Evolutionary conservation across 164 flowering plant genomes (phyloP).

Genomic region (Aristolochia contorta): DNA sequence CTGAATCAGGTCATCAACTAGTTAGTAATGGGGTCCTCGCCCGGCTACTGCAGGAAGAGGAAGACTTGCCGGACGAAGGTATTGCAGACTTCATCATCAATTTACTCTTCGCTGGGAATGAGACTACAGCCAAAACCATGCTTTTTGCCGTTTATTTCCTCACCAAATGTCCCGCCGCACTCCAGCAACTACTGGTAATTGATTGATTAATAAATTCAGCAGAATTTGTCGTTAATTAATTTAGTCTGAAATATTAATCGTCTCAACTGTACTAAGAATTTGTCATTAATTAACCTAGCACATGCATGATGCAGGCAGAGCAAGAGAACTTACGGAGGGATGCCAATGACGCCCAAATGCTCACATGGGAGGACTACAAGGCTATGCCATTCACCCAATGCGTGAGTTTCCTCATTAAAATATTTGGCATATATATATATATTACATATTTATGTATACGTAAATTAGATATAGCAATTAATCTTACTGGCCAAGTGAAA

Average conservation of each 20-base stretch:
- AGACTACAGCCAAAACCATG: slow-evolving; percentile 86
- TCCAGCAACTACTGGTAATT: slow-evolving; percentile 53
- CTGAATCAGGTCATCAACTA: slow-evolving; percentile 1
- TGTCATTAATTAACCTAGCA: too few relatives aligned
- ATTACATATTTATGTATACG: too few relatives aligned
- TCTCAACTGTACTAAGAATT: too few relatives aligned
- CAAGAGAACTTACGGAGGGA: slow-evolving; percentile 34
- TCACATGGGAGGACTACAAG: slow-evolving; percentile 10
- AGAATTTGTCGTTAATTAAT: too few relatives aligned
- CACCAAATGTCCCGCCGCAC: slow-evolving; percentile 54
- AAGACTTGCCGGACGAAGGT: slow-evolving; percentile 49
- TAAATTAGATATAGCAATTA: neutral
- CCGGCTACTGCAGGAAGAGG: slow-evolving; percentile 59
- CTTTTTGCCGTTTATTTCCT: slow-evolving; percentile 75
- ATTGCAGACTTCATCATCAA: slow-evolving; percentile 80
- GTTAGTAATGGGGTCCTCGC: slow-evolving; percentile 50
- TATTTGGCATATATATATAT: neutral
- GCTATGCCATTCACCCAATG: slow-evolving; percentile 10
- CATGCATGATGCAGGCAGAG: slow-evolving; percentile 50
- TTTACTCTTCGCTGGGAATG: slow-evolving; percentile 87
- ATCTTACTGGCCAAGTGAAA: too few relatives aligned
- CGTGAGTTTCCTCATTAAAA: neutral
- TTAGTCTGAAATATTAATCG: too few relatives aligned
- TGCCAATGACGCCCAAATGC: neutral
- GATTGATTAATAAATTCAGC: too few relatives aligned